These are phyloP conservation scores for Micractinium sp. DNA, from an alignment of 139 green algal genomes.

Conservation along the genomic window DNA sequence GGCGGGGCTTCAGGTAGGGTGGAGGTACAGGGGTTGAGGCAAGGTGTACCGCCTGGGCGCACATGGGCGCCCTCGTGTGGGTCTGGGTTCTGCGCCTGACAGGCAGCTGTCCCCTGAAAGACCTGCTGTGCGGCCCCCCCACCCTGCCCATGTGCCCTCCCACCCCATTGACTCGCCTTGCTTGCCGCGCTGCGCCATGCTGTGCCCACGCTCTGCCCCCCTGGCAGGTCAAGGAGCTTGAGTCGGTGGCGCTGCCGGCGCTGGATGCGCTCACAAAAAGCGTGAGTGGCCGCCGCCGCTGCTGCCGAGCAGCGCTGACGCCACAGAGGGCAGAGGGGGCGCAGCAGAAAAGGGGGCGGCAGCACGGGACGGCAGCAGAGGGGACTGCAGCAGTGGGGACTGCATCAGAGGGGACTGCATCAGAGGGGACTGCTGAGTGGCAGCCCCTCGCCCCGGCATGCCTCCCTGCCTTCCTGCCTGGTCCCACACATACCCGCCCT, in stretches of 20 bases:
- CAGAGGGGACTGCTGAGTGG: no score
- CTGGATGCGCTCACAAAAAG: slow-evolving; percentile 77
- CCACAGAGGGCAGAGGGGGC: no score
- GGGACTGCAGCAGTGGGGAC: no score
- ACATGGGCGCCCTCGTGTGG: background rate
- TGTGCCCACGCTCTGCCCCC: background rate
- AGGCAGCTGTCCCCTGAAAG: no score
- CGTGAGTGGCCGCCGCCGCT: slow-evolving; percentile 33
- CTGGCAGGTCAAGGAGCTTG: slow-evolving; percentile 71
- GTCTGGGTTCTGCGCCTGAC: background rate
- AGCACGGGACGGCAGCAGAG: no score
- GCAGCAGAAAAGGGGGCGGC: no score
- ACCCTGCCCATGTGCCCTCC: background rate
- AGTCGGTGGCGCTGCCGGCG: slow-evolving; percentile 67
- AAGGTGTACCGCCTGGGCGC: background rate
- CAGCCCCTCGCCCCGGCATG: no score
- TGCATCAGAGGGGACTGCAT: no score
- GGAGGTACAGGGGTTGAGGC: background rate
- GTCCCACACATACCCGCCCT: no score
- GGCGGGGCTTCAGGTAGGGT: slow-evolving; percentile 57
- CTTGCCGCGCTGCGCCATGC: background rate
- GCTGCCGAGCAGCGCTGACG: no score
- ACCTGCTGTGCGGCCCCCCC: no score
- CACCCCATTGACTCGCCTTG: background rate
- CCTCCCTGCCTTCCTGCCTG: no score